phyloP scores from a whole-genome alignment of 148 eudicot species.

The Drosera capensis region DNA sequence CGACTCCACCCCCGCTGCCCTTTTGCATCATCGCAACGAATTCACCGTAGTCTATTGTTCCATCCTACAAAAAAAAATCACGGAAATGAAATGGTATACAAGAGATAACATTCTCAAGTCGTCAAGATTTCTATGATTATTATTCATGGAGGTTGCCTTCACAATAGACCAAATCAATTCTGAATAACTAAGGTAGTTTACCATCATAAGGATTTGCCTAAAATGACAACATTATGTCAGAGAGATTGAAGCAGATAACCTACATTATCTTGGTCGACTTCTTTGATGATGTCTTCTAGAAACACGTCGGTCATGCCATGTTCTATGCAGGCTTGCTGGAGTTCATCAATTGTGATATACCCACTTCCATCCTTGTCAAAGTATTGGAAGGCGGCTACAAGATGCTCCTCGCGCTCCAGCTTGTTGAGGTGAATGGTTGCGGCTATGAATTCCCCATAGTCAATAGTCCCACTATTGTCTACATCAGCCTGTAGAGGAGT shows the following conservation, averaged over 20 bases:
- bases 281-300: conserved; percentile 72
- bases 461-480: conserved; percentile 85
- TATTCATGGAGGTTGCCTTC: too few species aligned
- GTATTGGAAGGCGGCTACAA: conserved; percentile 79
- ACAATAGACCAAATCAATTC: too few species aligned
- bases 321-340: conserved; percentile 72
- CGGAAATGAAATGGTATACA: too few species aligned
- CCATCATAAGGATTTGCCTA: too few species aligned
- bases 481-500: conserved; percentile 68
- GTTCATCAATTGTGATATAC: conserved; percentile 83
- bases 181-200: too few species aligned
- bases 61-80: conserved; percentile 88
- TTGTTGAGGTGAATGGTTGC: conserved; percentile 88
- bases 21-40: conserved; percentile 98
- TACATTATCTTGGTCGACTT: conserved; percentile 88
- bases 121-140: too few species aligned
- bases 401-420: conserved; percentile 89
- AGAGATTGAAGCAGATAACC: conserved; percentile 6
- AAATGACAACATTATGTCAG: not conserved
- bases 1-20: conserved; percentile 71
- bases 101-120: conserved; percentile 2
- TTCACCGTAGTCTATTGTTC: conserved; percentile 83
- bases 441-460: conserved; percentile 89
- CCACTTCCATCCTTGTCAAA: conserved; percentile 98
- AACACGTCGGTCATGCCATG: conserved; percentile 61